Conservation (phyloP, 129 eudicot species). For the Helianthus tuberosus region DNA sequence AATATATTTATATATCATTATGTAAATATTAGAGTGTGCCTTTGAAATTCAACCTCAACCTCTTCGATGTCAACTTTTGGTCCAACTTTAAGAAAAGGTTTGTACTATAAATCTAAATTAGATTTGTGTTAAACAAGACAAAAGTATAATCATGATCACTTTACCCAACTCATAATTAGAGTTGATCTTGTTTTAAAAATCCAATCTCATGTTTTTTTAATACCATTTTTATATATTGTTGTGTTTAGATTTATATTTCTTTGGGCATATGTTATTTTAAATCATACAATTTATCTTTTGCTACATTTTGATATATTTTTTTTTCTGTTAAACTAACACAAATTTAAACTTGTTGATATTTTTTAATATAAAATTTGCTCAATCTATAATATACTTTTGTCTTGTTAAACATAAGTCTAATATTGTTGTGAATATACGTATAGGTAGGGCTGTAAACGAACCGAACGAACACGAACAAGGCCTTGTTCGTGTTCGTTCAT, state of each 20-base stretch:
- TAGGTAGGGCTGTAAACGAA: too few relatives aligned
- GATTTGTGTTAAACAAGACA: constrained; percentile 1
- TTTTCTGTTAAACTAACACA: too few relatives aligned
- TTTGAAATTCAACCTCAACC: constrained; percentile 4
- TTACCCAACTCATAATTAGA: not conserved
- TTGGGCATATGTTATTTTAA: too few relatives aligned
- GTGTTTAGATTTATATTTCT: not conserved
- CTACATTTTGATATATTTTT: too few relatives aligned
- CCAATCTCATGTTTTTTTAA: not conserved
- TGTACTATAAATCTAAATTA: not conserved
- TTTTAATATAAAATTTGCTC: too few relatives aligned
- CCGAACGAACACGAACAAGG: too few relatives aligned
- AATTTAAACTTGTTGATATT: too few relatives aligned
- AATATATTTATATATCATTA: not conserved
- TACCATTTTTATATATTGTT: not conserved
- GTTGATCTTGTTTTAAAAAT: not conserved
- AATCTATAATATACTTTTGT: too few relatives aligned
- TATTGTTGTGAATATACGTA: too few relatives aligned
- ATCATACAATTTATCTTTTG: too few relatives aligned
- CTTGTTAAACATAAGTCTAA: too few relatives aligned
- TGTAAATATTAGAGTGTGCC: not conserved
- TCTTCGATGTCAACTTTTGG: not conserved
- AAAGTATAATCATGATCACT: not conserved
- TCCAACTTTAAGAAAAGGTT: constrained; percentile 7
- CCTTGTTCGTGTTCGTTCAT: too few relatives aligned